phyloP scores from a whole-genome alignment of 257 asterid species.

The Hygrophila difformis region DNA sequence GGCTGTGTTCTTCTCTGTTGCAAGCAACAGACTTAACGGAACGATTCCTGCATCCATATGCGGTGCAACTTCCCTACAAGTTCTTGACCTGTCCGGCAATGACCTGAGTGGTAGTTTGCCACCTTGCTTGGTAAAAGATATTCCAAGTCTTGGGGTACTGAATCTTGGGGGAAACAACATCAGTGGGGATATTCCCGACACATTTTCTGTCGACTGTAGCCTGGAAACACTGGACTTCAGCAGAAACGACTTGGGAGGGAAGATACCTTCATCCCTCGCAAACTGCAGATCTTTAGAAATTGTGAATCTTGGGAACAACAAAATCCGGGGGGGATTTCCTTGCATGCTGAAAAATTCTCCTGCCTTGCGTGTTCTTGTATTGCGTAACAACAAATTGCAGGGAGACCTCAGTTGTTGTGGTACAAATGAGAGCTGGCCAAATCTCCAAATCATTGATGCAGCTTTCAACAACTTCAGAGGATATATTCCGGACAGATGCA shows the following conservation, averaged over 20 bases:
- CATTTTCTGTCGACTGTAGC: conserved; percentile 18
- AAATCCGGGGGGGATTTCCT: conserved; percentile 27
- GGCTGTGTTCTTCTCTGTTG: conserved; percentile 25
- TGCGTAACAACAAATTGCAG: conserved; percentile 39
- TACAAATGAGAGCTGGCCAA: conserved; percentile 34
- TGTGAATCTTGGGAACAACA: conserved; percentile 32
- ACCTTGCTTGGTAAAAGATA: conserved; percentile 19
- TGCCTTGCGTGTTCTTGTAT: conserved; percentile 40
- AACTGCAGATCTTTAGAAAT: conserved; percentile 33
- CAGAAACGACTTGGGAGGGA: conserved; percentile 28
- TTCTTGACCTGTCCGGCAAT: conserved; percentile 37
- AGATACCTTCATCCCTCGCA: conserved; percentile 29
- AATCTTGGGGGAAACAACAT: conserved; percentile 30
- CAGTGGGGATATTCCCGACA: conserved; percentile 23
- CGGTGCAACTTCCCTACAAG: conserved; percentile 23
- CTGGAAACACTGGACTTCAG: conserved; percentile 36
- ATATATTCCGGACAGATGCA: conserved; percentile 17
- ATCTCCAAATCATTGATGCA: conserved; percentile 56
- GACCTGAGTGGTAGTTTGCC: conserved; percentile 32
- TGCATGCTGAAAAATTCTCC: conserved; percentile 25
- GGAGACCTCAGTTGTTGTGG: conserved; percentile 33
- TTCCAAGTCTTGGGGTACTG: conserved; percentile 21
- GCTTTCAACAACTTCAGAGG: conserved; percentile 52
- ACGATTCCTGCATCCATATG: conserved; percentile 33
- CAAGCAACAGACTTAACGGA: conserved; percentile 30